A percentile compares a stretch with the other conserved stretches of the same genome.
These are phyloP conservation scores for Xylaria sp. DNA, from an alignment of 2,329 filamentous ascomycete species.

Conservation along the genomic window DNA sequence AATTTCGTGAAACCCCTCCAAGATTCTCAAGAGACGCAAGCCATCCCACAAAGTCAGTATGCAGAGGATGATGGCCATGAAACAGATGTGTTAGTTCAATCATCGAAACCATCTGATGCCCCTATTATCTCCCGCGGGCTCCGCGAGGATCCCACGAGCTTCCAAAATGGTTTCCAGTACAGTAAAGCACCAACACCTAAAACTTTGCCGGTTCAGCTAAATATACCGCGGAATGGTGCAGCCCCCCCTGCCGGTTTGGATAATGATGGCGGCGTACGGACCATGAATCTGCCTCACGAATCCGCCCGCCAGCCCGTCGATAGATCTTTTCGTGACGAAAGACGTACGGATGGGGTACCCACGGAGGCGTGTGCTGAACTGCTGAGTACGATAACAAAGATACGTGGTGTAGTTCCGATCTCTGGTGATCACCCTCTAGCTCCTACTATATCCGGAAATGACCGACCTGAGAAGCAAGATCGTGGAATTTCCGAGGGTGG, in stretches of 20 bases:
- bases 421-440: constrained; percentile 4
- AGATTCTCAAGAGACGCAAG: constrained; percentile 32
- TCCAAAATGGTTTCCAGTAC: constrained; percentile 42
- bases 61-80: constrained; percentile 2
- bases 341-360: neutral
- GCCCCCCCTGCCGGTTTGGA: neutral
- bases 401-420: neutral
- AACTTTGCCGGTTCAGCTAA: constrained; percentile 8
- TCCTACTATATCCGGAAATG: neutral
- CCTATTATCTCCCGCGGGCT: constrained; percentile 38
- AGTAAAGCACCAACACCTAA: constrained; percentile 37
- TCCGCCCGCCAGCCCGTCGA: neutral
- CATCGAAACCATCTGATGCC: neutral
- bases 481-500: neutral
- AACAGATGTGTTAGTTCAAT: neutral
- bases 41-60: neutral
- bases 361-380: neutral
- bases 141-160: constrained; percentile 38
- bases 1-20: constrained; percentile 31
- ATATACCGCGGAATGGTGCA: neutral
- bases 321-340: neutral
- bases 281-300: neutral
- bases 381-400: neutral
- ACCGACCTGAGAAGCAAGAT: neutral
- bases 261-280: neutral